Base-by-base conservation (phyloP, 768 basidiomycete species). In the Boletus rufocinnamomeus region DNA sequence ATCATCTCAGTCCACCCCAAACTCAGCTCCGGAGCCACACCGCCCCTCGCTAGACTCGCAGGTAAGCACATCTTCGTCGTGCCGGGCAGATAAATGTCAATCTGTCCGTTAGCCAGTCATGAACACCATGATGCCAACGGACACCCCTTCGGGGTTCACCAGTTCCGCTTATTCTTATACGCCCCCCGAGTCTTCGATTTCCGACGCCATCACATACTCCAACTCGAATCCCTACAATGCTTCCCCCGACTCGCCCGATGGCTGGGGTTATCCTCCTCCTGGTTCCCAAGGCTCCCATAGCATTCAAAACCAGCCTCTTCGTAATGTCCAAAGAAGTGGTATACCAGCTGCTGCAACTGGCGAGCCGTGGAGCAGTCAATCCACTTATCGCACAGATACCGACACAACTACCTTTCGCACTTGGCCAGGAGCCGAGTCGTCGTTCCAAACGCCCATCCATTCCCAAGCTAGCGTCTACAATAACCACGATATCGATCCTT, bases 211-310 rank as follows among this genome's bases (percentile, higher is more conserved):
- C 60, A 61, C 65, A 41, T 85, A 79, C 65, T 64, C 80, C 58
- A 72, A 74, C 44, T 62, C 79, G 21, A 66, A 76, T 50, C 78
- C 81, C 63, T 79, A 78, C 51, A 66, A 74, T 48, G 57, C 79
- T 17, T 64, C 82, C 30, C 66, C 81, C 35, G 78, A 81, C 55
- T 73, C 79, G 35, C 62, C 80, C 13, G 75, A 83, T 30, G 69
- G 79, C 38, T 89, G 88, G 87, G 81, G 76, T 9, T 89, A 88
- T 66, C 61, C 74, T 17, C 63, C 71, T 41, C 25, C 69, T 14
- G 40, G 57, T 37, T 68, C 40, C 53, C 79, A 57, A 65, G 74
- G 58, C 57, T 71, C 59, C 62, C 77, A 56, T 78, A 79, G 11
- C 50, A 67, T 83, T 76, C 64, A 84, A 70, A 70, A 75, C 75